phyloP scores from a whole-genome alignment of 306 rosid species.

The Styphnolobium japonicum region DNA sequence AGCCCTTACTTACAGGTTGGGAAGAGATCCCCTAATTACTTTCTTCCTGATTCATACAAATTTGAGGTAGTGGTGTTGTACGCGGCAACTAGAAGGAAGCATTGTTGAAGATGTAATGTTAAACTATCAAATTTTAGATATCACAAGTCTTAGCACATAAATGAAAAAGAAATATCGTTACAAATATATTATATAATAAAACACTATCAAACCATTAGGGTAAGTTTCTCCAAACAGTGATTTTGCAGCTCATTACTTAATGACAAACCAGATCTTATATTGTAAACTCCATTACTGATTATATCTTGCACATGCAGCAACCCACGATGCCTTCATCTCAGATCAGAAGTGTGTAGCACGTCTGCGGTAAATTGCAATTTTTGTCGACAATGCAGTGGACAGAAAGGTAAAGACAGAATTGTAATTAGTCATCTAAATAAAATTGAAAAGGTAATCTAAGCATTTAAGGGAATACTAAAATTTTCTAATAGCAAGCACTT shows the following conservation, averaged over 20 bases:
- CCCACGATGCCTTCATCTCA: not conserved
- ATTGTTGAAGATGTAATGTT: no score
- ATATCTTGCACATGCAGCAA: not conserved
- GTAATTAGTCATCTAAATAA: not conserved
- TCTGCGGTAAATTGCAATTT: not conserved
- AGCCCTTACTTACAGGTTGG: no score
- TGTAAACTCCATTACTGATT: not conserved
- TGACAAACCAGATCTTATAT: not conserved
- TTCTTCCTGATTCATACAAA: no score
- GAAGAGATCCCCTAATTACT: no score
- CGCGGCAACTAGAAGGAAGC: no score
- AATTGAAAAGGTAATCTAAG: not conserved
- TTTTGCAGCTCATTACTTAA: not conserved
- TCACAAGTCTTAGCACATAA: no score
- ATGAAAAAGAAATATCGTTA: not conserved
- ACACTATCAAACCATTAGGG: not conserved
- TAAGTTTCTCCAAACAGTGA: not conserved
- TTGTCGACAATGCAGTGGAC: not conserved
- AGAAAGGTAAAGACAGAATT: not conserved
- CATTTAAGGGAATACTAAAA: not conserved
- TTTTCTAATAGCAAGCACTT: not conserved
- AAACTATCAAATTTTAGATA: no score
- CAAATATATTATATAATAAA: not conserved
- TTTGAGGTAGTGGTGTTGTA: no score
- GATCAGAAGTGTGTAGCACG: not conserved